Conservation (phyloP, 345 rosid species). For the Aegle marmelos region DNA sequence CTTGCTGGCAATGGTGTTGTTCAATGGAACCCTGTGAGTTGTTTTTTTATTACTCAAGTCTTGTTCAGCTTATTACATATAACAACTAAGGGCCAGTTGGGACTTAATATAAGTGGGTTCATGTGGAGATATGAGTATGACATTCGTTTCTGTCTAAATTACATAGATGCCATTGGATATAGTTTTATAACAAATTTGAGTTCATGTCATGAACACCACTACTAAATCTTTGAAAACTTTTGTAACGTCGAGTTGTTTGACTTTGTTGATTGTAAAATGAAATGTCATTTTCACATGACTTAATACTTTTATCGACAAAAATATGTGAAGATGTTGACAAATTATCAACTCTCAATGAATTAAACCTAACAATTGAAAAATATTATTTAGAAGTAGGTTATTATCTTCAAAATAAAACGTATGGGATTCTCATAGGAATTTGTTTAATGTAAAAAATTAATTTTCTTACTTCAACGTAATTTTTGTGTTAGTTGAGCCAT, state of each 20-base stretch:
- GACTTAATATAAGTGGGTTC: constrained; percentile 22
- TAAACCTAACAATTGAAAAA: not conserved
- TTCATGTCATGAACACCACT: constrained; percentile 19
- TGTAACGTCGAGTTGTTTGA: not conserved
- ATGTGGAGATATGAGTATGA: constrained; percentile 13
- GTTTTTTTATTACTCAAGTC: not conserved
- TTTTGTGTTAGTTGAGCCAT: not conserved
- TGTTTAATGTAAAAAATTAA: not conserved
- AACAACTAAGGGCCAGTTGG: constrained; percentile 7
- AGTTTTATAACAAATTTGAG: too few relatives aligned
- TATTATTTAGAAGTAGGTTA: not conserved
- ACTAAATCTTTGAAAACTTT: not conserved
- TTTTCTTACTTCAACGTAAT: not conserved
- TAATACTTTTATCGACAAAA: not conserved
- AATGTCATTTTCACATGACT: not conserved
- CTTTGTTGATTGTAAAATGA: not conserved
- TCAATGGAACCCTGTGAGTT: not conserved
- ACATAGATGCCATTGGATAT: constrained; percentile 27
- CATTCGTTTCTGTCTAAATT: constrained; percentile 14
- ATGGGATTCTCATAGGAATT: not conserved
- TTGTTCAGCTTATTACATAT: not conserved
- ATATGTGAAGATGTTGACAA: not conserved
- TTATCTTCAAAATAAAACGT: not conserved
- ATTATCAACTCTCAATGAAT: not conserved
- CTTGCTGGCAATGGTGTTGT: not conserved